phyloP scores from a whole-genome alignment of 306 rosid species.

The Sicyos edulis region DNA sequence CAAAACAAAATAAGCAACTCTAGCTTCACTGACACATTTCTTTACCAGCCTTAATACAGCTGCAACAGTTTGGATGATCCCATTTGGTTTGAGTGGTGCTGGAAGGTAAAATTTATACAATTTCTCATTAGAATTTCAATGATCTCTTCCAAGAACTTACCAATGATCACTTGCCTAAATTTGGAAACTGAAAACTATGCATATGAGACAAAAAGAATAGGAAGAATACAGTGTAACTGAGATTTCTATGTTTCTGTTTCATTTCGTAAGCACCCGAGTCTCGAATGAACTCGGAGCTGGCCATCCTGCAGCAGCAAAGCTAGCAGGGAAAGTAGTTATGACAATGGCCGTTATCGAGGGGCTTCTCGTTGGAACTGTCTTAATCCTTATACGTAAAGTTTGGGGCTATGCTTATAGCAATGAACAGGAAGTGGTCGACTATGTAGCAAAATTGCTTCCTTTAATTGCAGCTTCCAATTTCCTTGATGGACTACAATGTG shows the following conservation, averaged over 20 bases:
- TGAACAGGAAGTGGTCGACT: slow-evolving; percentile 47
- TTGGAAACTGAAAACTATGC: not conserved
- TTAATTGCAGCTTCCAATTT: slow-evolving; percentile 54
- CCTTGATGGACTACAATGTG: slow-evolving; percentile 62
- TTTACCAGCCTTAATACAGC: slow-evolving; percentile 56
- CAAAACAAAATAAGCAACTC: not conserved
- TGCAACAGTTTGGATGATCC: slow-evolving; percentile 58
- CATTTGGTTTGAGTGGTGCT: slow-evolving; percentile 70
- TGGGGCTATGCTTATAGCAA: slow-evolving; percentile 69
- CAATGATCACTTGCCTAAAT: not conserved
- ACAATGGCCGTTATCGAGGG: slow-evolving; percentile 50
- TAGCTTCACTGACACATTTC: not conserved
- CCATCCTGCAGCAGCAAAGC: slow-evolving; percentile 42
- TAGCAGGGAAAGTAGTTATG: slow-evolving; percentile 47
- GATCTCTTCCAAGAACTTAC: not conserved
- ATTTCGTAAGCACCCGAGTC: slow-evolving; percentile 46
- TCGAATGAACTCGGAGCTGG: slow-evolving; percentile 81
- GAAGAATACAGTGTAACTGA: not conserved
- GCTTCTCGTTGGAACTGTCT: slow-evolving; percentile 30
- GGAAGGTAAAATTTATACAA: slow-evolving; percentile 40
- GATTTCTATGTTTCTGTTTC: slow-evolving; percentile 6
- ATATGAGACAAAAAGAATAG: not conserved
- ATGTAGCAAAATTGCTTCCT: slow-evolving; percentile 56
- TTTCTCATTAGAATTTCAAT: not conserved
- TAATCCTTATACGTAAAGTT: slow-evolving; percentile 48